Evolutionary conservation across 2,329 filamentous ascomycete species (phyloP), one percentile per base, ranked within the genome.

Genomic region (Exserohilum turcica): DNA sequence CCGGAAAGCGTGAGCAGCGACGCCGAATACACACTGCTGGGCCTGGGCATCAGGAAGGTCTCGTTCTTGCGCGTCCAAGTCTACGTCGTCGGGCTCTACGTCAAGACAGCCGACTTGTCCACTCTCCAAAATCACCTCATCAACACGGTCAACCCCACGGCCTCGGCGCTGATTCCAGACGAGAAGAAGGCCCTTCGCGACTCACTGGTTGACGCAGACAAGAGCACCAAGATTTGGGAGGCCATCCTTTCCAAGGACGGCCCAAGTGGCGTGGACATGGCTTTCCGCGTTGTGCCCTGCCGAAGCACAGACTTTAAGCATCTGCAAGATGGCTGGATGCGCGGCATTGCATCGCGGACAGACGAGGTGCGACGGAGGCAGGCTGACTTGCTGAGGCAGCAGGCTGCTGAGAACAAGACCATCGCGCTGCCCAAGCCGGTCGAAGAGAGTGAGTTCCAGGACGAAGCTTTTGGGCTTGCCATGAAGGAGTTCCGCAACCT

Each of bases 301-400:
- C 83, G 91, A 32, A 92, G 95, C 74, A 99, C 94, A 15, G 92
- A 97, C 75, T 97, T 97, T 75, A 86, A 88, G 61, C 94, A 99
- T 74, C 76, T 99, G 57, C 85, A 93, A 35, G 94, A 99, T 70
- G 94, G 90, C 1, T 95, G 92, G 79, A 90, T 97, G 54, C 85
- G 92, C 5, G 89, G 90, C 18, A 88, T 99, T 59, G 89, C 90
- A 48, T 87, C 84, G 7, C 85, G 89, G 29, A 87, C 88, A 2
- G 81, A 86, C 58, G 79, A 81, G 18, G 79, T 79, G 1, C 51
- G 64, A 0, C 46, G 70, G 5, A 70, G 67, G 33, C 72, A 74
- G 33, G 60, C 65, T 0, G 67, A 72, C 13, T 47, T 74, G 12
- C 54, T 73, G 5, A 55, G 67, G 13, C 79, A 82, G 33, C 78